These are phyloP conservation scores for Viola pubescens DNA, from an alignment of 441 rosid species.

Conservation along the genomic window DNA sequence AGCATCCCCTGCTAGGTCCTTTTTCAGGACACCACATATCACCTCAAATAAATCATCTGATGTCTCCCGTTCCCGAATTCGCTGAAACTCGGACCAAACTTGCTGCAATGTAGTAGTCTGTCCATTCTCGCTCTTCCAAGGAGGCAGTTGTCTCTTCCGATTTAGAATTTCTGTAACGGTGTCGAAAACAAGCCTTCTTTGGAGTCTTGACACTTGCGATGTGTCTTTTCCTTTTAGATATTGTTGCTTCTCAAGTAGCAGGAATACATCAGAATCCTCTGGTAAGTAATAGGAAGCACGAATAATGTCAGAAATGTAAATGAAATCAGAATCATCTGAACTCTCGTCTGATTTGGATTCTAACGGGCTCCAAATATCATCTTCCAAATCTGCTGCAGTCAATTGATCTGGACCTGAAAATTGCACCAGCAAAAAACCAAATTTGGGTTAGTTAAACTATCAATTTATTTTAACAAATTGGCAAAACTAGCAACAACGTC, in stretches of 20 bases:
- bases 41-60: constrained; percentile 49
- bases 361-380: constrained; percentile 32
- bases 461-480: neutral
- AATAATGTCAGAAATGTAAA: constrained; percentile 65
- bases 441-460: neutral
- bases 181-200: constrained; percentile 65
- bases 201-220: constrained; percentile 41
- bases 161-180: constrained; percentile 50
- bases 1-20: constrained; percentile 63
- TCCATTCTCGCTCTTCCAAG: constrained; percentile 35
- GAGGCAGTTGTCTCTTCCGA: constrained; percentile 42
- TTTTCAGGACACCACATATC: constrained; percentile 55
- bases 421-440: constrained; percentile 1
- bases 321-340: constrained; percentile 41
- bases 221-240: constrained; percentile 46
- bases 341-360: constrained; percentile 36
- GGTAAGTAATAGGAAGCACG: constrained; percentile 48
- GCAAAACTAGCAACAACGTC: constrained; percentile 7
- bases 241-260: constrained; percentile 64
- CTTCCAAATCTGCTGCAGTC: constrained; percentile 33
- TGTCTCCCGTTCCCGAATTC: constrained; percentile 40
- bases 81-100: constrained; percentile 61
- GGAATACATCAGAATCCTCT: constrained; percentile 47
- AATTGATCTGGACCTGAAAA: constrained; percentile 30
- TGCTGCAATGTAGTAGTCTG: constrained; percentile 30